These are phyloP conservation scores for Fistulinella prunicolor DNA, from an alignment of 768 basidiomycete species.

Conservation along the genomic window DNA sequence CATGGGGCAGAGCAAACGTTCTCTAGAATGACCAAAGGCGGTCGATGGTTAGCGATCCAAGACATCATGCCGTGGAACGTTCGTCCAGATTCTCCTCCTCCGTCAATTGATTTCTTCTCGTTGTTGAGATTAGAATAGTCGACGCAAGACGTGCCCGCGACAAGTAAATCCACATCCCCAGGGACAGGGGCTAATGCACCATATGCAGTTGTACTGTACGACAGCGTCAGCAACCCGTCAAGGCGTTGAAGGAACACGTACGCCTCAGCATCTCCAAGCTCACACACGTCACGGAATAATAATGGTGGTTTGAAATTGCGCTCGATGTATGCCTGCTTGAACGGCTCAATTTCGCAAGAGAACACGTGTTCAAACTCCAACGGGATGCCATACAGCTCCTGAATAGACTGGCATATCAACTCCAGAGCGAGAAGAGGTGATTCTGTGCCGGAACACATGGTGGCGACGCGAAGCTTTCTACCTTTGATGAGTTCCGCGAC, in stretches of 20 bases:
- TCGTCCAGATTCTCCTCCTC: slow-evolving; percentile 86
- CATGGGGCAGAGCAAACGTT: slow-evolving; percentile 94
- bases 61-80: slow-evolving; percentile 95
- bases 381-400: slow-evolving; percentile 59
- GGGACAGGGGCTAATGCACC: slow-evolving; percentile 84
- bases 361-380: slow-evolving; percentile 89
- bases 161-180: slow-evolving; percentile 83
- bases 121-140: slow-evolving; percentile 97
- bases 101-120: slow-evolving; percentile 85
- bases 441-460: slow-evolving; percentile 98
- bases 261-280: slow-evolving; percentile 78
- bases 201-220: slow-evolving; percentile 81
- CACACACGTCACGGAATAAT: slow-evolving; percentile 91
- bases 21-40: slow-evolving; percentile 90
- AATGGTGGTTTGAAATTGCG: slow-evolving; percentile 92
- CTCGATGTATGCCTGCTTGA: slow-evolving; percentile 97
- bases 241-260: slow-evolving; percentile 36
- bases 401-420: slow-evolving; percentile 73
- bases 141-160: slow-evolving; percentile 95
- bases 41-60: slow-evolving; percentile 85
- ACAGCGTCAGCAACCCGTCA: slow-evolving; percentile 1
- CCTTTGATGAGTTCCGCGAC: slow-evolving; percentile 69
- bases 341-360: slow-evolving; percentile 95
- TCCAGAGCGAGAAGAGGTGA: slow-evolving; percentile 89
- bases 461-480: slow-evolving; percentile 87